These are phyloP conservation scores for Colletotrichum paranaense DNA, from an alignment of 2,329 filamentous ascomycete genomes.

Conservation along the genomic window DNA sequence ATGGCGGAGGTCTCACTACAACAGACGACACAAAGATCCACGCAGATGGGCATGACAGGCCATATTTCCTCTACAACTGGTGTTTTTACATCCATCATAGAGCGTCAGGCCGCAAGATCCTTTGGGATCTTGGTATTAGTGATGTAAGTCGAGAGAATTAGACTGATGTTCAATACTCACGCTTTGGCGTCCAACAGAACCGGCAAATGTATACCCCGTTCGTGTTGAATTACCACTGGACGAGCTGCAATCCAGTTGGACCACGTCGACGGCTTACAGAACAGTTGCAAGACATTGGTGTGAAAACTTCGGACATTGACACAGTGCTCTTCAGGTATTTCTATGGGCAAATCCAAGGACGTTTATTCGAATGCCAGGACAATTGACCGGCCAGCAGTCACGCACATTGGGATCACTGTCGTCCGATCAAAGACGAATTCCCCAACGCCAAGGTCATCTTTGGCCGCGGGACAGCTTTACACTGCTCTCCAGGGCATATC, in stretches of 20 bases:
- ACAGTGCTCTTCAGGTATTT: background rate
- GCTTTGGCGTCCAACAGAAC: background rate
- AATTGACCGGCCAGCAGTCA: background rate
- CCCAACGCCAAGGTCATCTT: background rate
- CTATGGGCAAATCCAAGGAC: background rate
- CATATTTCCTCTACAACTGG: background rate
- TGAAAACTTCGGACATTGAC: background rate
- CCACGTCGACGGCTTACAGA: background rate
- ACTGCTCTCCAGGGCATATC: background rate
- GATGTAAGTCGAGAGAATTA: background rate
- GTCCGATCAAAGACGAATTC: background rate
- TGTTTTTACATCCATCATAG: background rate
- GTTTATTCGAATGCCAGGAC: background rate
- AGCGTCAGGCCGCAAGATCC: background rate
- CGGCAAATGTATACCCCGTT: background rate
- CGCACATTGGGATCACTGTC: background rate
- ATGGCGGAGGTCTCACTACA: slow-evolving; percentile 1
- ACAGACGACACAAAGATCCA: slow-evolving; percentile 8
- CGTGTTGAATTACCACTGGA: background rate
- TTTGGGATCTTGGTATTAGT: background rate
- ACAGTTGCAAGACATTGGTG: background rate
- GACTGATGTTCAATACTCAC: background rate
- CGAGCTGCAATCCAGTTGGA: background rate
- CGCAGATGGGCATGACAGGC: background rate
- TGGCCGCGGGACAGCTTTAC: background rate